A percentile compares a stretch with the other conserved stretches of the same genome.
phyloP scores from a whole-genome alignment of 1,139 yeast genomes.

The Pichia cactophila region DNA sequence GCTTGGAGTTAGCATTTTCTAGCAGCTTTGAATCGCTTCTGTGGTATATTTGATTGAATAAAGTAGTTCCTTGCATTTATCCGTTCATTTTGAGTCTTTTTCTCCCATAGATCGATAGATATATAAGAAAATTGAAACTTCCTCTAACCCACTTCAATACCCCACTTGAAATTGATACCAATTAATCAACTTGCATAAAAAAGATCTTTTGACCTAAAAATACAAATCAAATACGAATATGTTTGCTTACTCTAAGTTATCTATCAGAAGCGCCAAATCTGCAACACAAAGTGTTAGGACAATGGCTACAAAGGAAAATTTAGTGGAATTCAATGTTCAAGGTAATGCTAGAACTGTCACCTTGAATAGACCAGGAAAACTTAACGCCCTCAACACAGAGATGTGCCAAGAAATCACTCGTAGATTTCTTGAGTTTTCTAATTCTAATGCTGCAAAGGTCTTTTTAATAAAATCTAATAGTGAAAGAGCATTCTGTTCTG shows the following conservation, averaged over 20 bases:
- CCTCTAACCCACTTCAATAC: slow-evolving; percentile 1
- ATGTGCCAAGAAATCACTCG: slow-evolving; percentile 76
- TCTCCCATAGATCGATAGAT: too few species aligned
- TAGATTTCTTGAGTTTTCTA: slow-evolving; percentile 67
- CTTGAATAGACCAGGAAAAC: slow-evolving; percentile 72
- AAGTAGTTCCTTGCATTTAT: too few species aligned
- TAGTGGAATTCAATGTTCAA: slow-evolving; percentile 55
- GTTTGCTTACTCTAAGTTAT: slow-evolving; percentile 6
- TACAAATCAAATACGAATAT: not conserved
- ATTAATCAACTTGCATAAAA: not conserved
- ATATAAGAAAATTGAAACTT: not conserved
- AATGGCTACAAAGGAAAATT: slow-evolving; percentile 19
- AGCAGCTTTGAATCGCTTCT: not conserved
- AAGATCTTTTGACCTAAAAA: not conserved
- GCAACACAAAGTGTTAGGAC: slow-evolving; percentile 9
- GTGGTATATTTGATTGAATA: not conserved
- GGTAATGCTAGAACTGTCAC: slow-evolving; percentile 69
- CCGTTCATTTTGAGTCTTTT: too few species aligned
- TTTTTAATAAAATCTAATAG: slow-evolving; percentile 66
- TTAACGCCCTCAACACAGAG: slow-evolving; percentile 74
- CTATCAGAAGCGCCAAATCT: not conserved
- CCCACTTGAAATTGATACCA: not conserved
- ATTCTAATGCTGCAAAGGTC: slow-evolving; percentile 56
- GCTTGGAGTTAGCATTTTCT: too few species aligned
- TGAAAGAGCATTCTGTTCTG: slow-evolving; percentile 68